Evolutionary conservation across 306 rosid genomes (phyloP).

Genomic region (peach (Prunus persica)): Prunus_persica_NCBIv2 NC_034011.1:25676501-25677000

Average conservation of each 20-base stretch:
- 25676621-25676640: conserved; percentile 59
- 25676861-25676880: conserved; percentile 51
- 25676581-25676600: conserved; percentile 71
- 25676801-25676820: conserved; percentile 45
- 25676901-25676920: conserved; percentile 83
- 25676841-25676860: conserved; percentile 53
- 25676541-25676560: conserved; percentile 90
- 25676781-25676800: conserved; percentile 60
- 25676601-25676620: conserved; percentile 60
- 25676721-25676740: conserved; percentile 15
- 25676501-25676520: conserved; percentile 88
- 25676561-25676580: conserved; percentile 94
- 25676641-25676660: conserved; percentile 39
- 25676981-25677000: conserved; percentile 56
- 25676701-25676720: conserved; percentile 28
- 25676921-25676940: conserved; percentile 97
- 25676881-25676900: conserved; percentile 75
- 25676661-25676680: conserved; percentile 23
- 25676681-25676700: conserved; percentile 54
- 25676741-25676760: conserved; percentile 29
- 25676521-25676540: conserved; percentile 83
- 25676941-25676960: conserved; percentile 39
- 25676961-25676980: conserved; percentile 65
- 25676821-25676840: conserved; percentile 62
- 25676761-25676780: conserved; percentile 44